Evolutionary conservation across 129 eudicot genomes (phyloP).

Genomic region (Lactuca sativa): DNA sequence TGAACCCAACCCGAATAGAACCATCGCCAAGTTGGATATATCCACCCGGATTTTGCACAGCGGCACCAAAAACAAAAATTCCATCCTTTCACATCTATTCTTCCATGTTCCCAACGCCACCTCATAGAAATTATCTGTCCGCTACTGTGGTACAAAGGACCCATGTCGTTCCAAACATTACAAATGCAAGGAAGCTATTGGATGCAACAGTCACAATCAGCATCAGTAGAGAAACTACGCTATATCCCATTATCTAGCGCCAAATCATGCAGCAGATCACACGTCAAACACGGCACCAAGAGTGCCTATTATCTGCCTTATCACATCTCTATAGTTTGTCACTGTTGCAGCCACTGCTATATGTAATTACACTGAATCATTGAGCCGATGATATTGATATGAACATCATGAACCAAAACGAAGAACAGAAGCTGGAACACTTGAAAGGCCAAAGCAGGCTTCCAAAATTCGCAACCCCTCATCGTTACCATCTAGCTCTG

Average conservation of each 20-base stretch:
- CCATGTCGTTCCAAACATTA: conserved; percentile 4
- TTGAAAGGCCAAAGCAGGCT: conserved; percentile 54
- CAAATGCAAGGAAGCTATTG: conserved; percentile 7
- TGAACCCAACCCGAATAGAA: no score
- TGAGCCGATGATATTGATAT: conserved; percentile 15
- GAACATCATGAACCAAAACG: conserved; percentile 27
- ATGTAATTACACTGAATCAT: background rate
- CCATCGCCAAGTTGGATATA: no score
- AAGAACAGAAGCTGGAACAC: conserved; percentile 25
- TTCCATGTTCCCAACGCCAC: background rate
- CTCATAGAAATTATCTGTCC: background rate
- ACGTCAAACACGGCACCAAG: conserved; percentile 21
- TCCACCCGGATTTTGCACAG: no score
- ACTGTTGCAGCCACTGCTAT: background rate
- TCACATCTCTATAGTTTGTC: background rate
- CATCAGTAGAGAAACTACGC: background rate
- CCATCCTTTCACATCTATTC: background rate
- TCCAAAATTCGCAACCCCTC: conserved; percentile 49
- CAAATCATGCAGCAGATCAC: conserved; percentile 4
- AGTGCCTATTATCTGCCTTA: conserved; percentile 2
- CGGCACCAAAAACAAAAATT: no score
- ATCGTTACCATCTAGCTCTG: conserved; percentile 40
- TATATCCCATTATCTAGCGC: background rate
- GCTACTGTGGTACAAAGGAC: background rate
- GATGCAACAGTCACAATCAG: conserved; percentile 14